A percentile compares a stretch with the other conserved stretches of the same genome.
phyloP scores from a whole-genome alignment of 129 eudicot species.

The Helianthus tuberosus region DNA sequence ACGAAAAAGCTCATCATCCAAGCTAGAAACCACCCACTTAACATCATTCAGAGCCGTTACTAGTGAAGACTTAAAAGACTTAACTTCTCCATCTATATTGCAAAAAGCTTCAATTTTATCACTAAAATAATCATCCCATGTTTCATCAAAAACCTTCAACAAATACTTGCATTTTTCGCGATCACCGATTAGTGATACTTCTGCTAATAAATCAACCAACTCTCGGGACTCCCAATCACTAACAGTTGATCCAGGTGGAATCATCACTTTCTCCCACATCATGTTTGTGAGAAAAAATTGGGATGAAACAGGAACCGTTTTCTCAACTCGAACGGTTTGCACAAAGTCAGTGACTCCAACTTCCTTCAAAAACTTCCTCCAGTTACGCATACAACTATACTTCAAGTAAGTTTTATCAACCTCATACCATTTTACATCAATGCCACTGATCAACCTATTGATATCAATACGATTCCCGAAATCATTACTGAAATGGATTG shows the following conservation, averaged over 20 bases:
- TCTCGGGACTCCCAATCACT: conserved; percentile 86
- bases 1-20: conserved; percentile 54
- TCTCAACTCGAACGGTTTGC: conserved; percentile 56
- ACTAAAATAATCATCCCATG: conserved; percentile 79
- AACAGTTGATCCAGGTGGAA: conserved; percentile 41
- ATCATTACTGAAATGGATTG: conserved; percentile 66
- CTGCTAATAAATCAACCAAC: conserved; percentile 49
- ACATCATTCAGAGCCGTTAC: conserved; percentile 44
- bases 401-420: conserved; percentile 53
- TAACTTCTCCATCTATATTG: conserved; percentile 36
- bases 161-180: conserved; percentile 59
- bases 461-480: conserved; percentile 63
- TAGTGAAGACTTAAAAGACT: conserved; percentile 63
- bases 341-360: conserved; percentile 81
- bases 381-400: conserved; percentile 48
- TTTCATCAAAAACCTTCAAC: conserved; percentile 67
- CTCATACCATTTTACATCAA: conserved; percentile 74
- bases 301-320: conserved; percentile 31
- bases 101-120: conserved; percentile 58
- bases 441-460: conserved; percentile 46
- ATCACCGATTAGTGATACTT: conserved; percentile 42
- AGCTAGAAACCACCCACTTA: conserved; percentile 66
- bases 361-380: conserved; percentile 75
- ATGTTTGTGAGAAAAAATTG: conserved; percentile 35
- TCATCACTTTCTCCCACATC: conserved; percentile 36